Conservation (phyloP, 495 filamentous ascomycete genomes). For the Haplographium delicatum region DNA sequence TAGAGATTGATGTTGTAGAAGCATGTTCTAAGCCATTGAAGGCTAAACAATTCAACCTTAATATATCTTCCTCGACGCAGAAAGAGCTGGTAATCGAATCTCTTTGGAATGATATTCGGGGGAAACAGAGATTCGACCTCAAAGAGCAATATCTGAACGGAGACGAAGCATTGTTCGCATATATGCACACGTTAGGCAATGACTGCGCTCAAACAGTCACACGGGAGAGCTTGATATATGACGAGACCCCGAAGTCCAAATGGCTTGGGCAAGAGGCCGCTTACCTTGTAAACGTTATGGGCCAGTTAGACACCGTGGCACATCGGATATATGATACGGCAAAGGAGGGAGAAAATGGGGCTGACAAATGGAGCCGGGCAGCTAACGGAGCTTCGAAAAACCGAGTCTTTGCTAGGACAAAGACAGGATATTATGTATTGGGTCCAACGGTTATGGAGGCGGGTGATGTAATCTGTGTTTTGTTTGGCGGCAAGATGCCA, state of each 20-base stretch:
- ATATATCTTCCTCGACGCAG: not conserved
- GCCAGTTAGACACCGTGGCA: constrained; percentile 8
- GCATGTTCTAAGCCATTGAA: constrained; percentile 4
- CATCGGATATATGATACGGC: constrained; percentile 7
- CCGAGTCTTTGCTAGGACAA: constrained; percentile 20
- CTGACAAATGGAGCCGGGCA: constrained; percentile 23
- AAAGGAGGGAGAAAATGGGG: constrained; percentile 3
- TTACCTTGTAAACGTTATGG: constrained; percentile 3
- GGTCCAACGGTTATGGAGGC: constrained; percentile 19
- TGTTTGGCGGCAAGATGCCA: constrained; percentile 28
- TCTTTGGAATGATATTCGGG: constrained; percentile 5
- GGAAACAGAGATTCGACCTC: not conserved
- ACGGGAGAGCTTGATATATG: constrained; percentile 7
- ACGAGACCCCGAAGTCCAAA: constrained; percentile 10
- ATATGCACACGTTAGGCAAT: constrained; percentile 26
- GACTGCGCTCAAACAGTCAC: constrained; percentile 10
- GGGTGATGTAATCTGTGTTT: constrained; percentile 28
- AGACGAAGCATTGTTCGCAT: constrained; percentile 21
- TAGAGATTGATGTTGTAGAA: constrained; percentile 9
- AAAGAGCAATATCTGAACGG: constrained; percentile 7
- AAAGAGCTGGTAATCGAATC: constrained; percentile 1
- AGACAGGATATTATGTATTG: constrained; percentile 21
- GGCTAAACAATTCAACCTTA: constrained; percentile 4
- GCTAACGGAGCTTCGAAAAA: constrained; percentile 17
- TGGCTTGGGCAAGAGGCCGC: constrained; percentile 11